Percentiles rank a stretch among this genome's conserved stretches.
phyloP scores from a whole-genome alignment of 495 filamentous ascomycete species.

The Penicillium flavigenum region DNA sequence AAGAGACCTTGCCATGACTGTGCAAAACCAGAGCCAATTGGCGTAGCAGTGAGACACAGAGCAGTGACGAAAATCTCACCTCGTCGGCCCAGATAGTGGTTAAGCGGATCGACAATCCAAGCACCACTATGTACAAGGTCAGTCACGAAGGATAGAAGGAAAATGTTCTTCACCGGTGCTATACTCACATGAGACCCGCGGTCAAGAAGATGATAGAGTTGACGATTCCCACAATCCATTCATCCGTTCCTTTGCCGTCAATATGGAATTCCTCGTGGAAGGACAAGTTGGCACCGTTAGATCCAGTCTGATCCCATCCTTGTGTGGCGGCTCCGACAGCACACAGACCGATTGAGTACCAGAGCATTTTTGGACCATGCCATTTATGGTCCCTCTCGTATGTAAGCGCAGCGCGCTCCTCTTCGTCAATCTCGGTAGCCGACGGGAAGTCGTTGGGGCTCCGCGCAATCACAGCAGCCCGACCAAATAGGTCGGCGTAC shows the following conservation, averaged over 20 bases:
- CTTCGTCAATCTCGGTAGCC: constrained; percentile 22
- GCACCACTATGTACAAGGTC: constrained; percentile 42
- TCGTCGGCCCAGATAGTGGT: constrained; percentile 54
- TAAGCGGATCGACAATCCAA: constrained; percentile 53
- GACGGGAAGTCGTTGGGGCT: constrained; percentile 20
- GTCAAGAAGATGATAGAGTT: constrained; percentile 48
- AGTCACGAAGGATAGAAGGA: constrained; percentile 17
- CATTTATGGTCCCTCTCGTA: constrained; percentile 39
- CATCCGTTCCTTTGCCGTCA: constrained; percentile 38
- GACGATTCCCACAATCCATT: constrained; percentile 60
- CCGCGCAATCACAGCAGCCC: constrained; percentile 40
- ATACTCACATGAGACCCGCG: constrained; percentile 41
- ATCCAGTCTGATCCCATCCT: constrained; percentile 68
- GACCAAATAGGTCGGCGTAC: constrained; percentile 42
- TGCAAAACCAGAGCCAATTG: constrained; percentile 52
- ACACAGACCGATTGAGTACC: constrained; percentile 37
- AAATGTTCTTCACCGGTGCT: constrained; percentile 24
- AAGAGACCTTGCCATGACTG: constrained; percentile 57
- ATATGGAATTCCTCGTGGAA: constrained; percentile 58
- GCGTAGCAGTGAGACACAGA: constrained; percentile 46
- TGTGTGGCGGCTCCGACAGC: constrained; percentile 39
- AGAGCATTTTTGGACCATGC: constrained; percentile 35
- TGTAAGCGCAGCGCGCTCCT: constrained; percentile 24
- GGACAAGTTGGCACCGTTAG: constrained; percentile 64
- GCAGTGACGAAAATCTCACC: constrained; percentile 59